Evolutionary conservation across 805 yeast genomes (phyloP).

Genomic region (Zygoascus flipseniorum): DNA sequence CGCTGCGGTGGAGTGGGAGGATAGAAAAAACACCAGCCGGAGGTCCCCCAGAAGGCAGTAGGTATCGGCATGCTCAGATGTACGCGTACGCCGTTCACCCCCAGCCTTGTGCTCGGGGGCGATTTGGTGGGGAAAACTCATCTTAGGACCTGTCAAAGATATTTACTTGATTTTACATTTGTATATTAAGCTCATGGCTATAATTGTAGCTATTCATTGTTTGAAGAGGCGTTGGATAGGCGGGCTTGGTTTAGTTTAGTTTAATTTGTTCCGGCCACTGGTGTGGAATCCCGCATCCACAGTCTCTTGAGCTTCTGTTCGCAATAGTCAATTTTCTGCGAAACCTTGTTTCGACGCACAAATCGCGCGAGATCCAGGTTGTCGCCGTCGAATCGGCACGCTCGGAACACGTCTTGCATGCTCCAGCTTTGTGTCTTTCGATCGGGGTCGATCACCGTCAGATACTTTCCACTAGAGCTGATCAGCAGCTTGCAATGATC

Average conservation of each 20-base stretch:
- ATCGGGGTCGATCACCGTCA: slow-evolving; percentile 52
- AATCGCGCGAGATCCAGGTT: background rate
- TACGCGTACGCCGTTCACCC: no score
- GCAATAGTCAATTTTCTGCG: background rate
- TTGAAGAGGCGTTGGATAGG: no score
- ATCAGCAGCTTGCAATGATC: slow-evolving; percentile 88
- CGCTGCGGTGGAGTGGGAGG: background rate
- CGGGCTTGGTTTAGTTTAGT: no score
- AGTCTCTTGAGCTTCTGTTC: slow-evolving; percentile 1
- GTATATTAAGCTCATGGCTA: no score
- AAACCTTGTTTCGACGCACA: background rate
- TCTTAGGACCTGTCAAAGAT: no score
- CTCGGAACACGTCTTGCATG: slow-evolving; percentile 2
- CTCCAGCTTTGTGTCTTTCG: slow-evolving; percentile 18
- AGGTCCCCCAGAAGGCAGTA: no score
- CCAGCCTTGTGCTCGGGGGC: no score
- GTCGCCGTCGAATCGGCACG: background rate
- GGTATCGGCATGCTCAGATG: no score
- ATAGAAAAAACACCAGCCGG: background rate
- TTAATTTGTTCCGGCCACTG: background rate
- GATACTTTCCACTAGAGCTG: slow-evolving; percentile 18
- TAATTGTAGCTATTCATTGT: no score
- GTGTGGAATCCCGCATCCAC: background rate
- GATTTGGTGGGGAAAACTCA: no score
- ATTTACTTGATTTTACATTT: no score